Evolutionary conservation across 1,284 basidiomycete species (phyloP).

Genomic region (Farysia itapuensis): DNA sequence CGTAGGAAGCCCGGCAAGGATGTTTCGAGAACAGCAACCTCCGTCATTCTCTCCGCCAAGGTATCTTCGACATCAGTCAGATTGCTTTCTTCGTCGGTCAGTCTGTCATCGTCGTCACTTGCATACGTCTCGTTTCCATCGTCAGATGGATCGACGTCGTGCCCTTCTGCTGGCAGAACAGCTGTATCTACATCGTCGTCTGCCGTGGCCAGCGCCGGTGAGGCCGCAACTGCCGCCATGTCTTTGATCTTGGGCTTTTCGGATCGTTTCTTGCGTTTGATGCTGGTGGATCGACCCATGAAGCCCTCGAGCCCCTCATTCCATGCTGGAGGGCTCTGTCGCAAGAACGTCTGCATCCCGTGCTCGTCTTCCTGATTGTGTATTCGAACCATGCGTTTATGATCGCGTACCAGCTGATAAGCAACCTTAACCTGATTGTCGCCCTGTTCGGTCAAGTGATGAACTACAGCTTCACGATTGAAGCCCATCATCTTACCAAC

Average conservation of each 20-base stretch:
- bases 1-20: constrained; percentile 32
- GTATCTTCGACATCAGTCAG: constrained; percentile 37
- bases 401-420: constrained; percentile 88
- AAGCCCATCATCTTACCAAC: constrained; percentile 75
- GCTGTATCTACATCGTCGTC: constrained; percentile 16
- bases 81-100: constrained; percentile 41
- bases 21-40: constrained; percentile 48
- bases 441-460: constrained; percentile 76
- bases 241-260: constrained; percentile 3
- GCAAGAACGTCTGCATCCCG: constrained; percentile 64
- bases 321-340: constrained; percentile 64
- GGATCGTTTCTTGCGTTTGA: constrained; percentile 25
- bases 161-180: constrained; percentile 31
- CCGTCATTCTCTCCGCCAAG: constrained; percentile 15
- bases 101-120: constrained; percentile 44
- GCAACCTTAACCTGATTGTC: constrained; percentile 96
- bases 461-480: constrained; percentile 80
- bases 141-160: constrained; percentile 41
- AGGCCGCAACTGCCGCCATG: constrained; percentile 5
- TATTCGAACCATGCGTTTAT: constrained; percentile 79
- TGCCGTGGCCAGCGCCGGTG: constrained; percentile 8
- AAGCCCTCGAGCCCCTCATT: constrained; percentile 61
- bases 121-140: constrained; percentile 42
- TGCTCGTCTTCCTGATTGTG: constrained; percentile 42
- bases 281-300: constrained; percentile 39